Conservation (phyloP, 306 rosid species). For the Trifolium subterraneum region DNA sequence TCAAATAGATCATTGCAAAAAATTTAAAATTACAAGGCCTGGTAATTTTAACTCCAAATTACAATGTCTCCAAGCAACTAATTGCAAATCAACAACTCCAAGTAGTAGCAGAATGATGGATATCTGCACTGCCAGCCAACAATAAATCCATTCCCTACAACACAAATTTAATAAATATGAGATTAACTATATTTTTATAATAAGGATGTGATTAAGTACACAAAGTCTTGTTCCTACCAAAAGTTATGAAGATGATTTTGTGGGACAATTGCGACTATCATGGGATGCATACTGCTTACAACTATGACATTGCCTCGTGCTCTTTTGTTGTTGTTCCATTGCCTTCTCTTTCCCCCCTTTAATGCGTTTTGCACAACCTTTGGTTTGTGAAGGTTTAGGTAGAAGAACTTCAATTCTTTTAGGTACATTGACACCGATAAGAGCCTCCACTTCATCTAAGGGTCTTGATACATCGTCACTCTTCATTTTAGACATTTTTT, state of each 20-base stretch:
- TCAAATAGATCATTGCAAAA: too few species aligned
- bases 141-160: too few species aligned
- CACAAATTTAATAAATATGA: too few species aligned
- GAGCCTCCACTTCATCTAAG: neutral
- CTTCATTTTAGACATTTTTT: too few species aligned
- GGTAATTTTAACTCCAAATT: too few species aligned
- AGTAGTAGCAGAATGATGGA: too few species aligned
- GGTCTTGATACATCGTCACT: neutral
- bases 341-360: neutral
- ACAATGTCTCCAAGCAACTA: too few species aligned
- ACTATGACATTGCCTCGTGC: neutral
- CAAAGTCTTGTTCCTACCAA: neutral
- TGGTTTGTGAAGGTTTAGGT: neutral
- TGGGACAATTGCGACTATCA: neutral
- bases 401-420: neutral
- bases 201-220: too few species aligned
- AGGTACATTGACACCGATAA: neutral
- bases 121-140: too few species aligned
- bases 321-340: neutral
- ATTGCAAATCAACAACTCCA: too few species aligned
- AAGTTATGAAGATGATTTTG: neutral
- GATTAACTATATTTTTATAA: too few species aligned
- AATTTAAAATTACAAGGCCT: too few species aligned
- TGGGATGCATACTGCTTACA: neutral
- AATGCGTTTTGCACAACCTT: neutral